These are phyloP conservation scores for Dispira simplex DNA, from an alignment of 192 early-diverging fungal species.

Conservation along the genomic window DNA sequence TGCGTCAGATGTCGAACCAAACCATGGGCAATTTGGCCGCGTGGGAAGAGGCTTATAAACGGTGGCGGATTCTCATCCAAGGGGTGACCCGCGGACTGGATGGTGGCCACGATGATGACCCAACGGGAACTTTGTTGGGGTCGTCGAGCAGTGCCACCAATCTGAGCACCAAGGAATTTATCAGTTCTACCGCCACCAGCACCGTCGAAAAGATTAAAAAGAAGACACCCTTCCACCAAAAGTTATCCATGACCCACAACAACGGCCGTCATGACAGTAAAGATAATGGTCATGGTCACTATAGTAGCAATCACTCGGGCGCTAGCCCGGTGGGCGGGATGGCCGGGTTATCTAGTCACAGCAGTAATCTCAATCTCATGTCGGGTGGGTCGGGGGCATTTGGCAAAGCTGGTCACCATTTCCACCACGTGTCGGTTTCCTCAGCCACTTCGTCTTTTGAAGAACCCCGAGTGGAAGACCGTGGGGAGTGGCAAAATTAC, in stretches of 20 bases:
- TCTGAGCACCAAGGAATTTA: not conserved
- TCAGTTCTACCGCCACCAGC: conserved; percentile 13
- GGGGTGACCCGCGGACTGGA: conserved; percentile 11
- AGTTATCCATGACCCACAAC: conserved; percentile 2
- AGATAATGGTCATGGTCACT: conserved; percentile 13
- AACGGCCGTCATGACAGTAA: not conserved
- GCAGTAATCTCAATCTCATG: not conserved
- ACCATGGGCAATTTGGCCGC: conserved; percentile 63
- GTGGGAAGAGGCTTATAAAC: conserved; percentile 66
- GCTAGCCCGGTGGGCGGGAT: not conserved
- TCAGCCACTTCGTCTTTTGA: conserved; percentile 9
- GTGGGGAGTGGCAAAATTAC: conserved; percentile 62
- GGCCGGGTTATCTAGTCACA: not conserved
- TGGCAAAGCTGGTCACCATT: not conserved
- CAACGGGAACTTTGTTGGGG: not conserved
- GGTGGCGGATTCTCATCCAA: conserved; percentile 47
- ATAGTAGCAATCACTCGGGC: conserved; percentile 11
- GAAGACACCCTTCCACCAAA: conserved; percentile 10
- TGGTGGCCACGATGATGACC: not conserved
- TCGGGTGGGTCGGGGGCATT: not conserved
- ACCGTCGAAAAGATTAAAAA: conserved; percentile 19
- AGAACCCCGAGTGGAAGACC: conserved; percentile 9
- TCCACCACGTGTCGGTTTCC: conserved; percentile 1
- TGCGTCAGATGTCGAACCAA: conserved; percentile 43
- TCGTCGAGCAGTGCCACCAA: not conserved